phyloP scores from a whole-genome alignment of 768 basidiomycete genomes.

The Leccinum obscurum region DNA sequence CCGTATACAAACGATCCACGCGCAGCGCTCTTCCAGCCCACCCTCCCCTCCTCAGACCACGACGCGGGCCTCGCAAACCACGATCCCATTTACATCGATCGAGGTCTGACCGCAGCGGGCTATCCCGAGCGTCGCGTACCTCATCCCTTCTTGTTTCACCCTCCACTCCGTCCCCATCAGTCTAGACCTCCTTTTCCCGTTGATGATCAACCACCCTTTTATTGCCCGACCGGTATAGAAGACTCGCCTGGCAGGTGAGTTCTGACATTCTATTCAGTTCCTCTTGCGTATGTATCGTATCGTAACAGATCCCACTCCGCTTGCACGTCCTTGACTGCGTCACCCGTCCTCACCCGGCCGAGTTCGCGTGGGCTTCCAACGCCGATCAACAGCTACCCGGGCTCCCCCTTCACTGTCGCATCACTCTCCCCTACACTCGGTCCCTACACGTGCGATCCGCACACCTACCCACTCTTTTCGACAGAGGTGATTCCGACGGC shows the following conservation, averaged over 20 bases:
- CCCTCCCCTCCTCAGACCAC: background rate
- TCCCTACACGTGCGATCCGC: background rate
- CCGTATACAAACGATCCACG: conserved; percentile 51
- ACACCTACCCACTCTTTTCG: background rate
- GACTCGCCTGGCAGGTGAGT: conserved; percentile 1
- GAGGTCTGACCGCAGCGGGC: background rate
- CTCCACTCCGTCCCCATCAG: background rate
- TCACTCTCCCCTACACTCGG: background rate
- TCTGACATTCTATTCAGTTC: background rate
- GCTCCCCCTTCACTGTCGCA: background rate
- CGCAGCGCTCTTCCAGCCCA: conserved; percentile 33
- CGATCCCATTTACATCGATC: background rate
- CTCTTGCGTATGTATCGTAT: background rate
- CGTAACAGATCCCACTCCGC: conserved; percentile 7
- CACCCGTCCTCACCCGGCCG: conserved; percentile 3
- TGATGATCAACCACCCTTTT: background rate
- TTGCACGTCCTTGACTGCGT: conserved; percentile 6
- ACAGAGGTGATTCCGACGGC: background rate
- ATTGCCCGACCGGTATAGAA: background rate
- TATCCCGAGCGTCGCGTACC: background rate
- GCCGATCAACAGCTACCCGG: conserved; percentile 4
- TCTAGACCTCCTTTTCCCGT: background rate
- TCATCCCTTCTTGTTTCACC: background rate
- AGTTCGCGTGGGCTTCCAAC: background rate
- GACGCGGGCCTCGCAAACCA: background rate